Evolutionary conservation across 2,329 filamentous ascomycete species (phyloP), one percentile per base, ranked within the genome.

Genomic region (Diaporthe humulicola): DNA sequence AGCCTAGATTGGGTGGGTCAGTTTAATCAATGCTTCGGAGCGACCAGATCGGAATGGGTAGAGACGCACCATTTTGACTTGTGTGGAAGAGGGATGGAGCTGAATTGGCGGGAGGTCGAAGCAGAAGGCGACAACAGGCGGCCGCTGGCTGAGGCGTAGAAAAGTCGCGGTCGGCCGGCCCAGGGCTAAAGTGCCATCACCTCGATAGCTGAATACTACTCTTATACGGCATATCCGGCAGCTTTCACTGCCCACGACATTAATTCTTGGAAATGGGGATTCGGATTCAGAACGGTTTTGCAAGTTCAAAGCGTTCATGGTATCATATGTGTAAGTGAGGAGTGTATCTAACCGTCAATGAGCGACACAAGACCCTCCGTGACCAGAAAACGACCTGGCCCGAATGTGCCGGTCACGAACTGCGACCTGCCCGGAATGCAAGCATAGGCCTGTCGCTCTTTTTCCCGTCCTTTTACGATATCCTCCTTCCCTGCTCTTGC

Each of bases 1-100:
- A 85, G 97, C 97, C 97, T 93, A 64, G 17, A 10, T 8, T 30
- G 17, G 14, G 17, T 38, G 17, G 10, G 22, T 54, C 33, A 57
- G 57, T 33, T 10, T 12, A 1, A 4, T 25, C 14, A 17, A 38
- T 14, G 1, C 69, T 22, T 45, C 40, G 33, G 2, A 38, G n/a
- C 4, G 33, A 33, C 2, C 52, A 19, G 7, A 28, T 19, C 4
- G n/a, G 22, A 3, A 22, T 30, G 30, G 22, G 33, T 3, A 38
- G 6, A 22, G 38, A 15, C 74, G 28, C 58, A 75, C 74, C 74
- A 75, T 75, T 38, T 69, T 72, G 66, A 28, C n/a, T 48, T 33
- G 50, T 38, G 33, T 28, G 28, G 45, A 52, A 28, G 64, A 38
- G 30, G 36, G 15, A 30, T n/a, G 30, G 22, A 19, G 33, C 12